phyloP scores from a whole-genome alignment of 768 basidiomycete species.

The Termitomyces sp. region DNA sequence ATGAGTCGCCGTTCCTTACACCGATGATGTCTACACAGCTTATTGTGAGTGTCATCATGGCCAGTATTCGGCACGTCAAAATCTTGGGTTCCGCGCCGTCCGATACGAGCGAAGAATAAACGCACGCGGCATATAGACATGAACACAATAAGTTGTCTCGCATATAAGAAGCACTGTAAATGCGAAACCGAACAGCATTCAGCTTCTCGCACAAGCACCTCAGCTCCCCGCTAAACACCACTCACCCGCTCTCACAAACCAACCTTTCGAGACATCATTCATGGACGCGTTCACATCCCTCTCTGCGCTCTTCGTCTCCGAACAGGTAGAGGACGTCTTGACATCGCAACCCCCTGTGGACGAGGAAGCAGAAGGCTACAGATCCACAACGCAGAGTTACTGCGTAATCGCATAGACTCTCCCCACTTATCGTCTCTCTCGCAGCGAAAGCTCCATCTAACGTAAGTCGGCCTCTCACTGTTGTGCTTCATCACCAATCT shows the following conservation, averaged over 20 bases:
- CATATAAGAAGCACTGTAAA: background rate
- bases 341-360: background rate
- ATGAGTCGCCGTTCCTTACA: background rate
- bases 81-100: background rate
- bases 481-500: background rate
- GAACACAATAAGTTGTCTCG: background rate
- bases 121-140: background rate
- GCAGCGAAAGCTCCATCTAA: background rate
- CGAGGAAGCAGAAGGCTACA: background rate
- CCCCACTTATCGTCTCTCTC: background rate
- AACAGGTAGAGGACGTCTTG: background rate
- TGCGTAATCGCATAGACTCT: background rate
- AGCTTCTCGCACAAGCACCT: background rate
- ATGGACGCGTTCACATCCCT: background rate
- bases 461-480: background rate
- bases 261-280: background rate
- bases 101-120: background rate
- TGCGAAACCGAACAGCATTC: background rate
- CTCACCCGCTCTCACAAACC: background rate
- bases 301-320: background rate
- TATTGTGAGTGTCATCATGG: background rate
- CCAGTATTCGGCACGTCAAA: background rate
- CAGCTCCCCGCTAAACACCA: background rate
- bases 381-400: background rate
- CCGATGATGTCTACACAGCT: background rate